Base-by-base conservation (phyloP, 768 basidiomycete genomes). In the Clavulina sp. region DNA sequence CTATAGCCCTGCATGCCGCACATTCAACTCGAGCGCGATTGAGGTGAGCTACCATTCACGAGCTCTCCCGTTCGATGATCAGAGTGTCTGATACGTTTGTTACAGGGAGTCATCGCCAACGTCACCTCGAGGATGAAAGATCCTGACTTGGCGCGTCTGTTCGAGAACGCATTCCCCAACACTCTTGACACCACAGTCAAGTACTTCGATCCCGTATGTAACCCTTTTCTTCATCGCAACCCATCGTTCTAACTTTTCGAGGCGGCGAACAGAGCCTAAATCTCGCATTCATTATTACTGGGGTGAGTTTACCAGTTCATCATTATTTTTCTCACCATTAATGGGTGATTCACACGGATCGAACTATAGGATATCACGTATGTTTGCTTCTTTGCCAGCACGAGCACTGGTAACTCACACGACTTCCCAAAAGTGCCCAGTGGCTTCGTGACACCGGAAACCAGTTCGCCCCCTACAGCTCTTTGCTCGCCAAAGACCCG, bases 371-470 rank as follows among this genome's bases (percentile, higher is more conserved):
- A 84, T 60, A 82, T 85, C 58, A 79, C 78, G 82, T 84, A 62
- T 46, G 77, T 68, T 7, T 41, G 21, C 13, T 19, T 41, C 18
- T 38, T 21, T 19, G 54, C 31, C 13, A 33, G 50, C 32, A 5
- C 29, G 34, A 16, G 9, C 18, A 29, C 19, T 32, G 18, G 16
- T 5, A 7, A 40, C 49, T 16, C 38, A 38, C 3, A 52, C 36
- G 46, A 31, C 4, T 49, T 13, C 47, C 36, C 53, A 38, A 38
- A 9, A 85, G 82, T 30, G 84, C 84, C 2, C 83, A 85, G 60
- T 86, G 84, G 84, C 69, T 86, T 33, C 78, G 84, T 48, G 83
- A 86, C 60, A 82, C 84, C 21, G 80, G 76, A 24, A 86, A 85
- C 60, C 55, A 85, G 77, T 81, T 86, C 57, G 78, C 79, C 18